Evolutionary conservation across 108 stramenopile species (phyloP).

Genomic region (Pseudonitzschia delicatissima): DNA sequence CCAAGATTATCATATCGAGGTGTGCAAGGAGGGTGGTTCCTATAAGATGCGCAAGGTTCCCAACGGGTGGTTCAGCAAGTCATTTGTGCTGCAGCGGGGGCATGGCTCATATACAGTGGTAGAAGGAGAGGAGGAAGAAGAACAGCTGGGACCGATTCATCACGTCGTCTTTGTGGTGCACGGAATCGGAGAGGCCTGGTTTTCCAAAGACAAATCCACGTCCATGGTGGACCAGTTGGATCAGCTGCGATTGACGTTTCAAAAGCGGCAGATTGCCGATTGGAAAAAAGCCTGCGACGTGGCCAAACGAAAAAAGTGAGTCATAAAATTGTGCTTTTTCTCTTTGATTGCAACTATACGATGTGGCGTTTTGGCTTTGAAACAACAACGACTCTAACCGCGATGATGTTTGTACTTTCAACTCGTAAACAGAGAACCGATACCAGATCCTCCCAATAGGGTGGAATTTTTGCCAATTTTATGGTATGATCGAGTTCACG

Average conservation of each 20-base stretch:
- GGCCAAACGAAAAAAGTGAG: constrained; percentile 45
- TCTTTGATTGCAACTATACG: not conserved
- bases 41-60: constrained; percentile 38
- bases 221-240: constrained; percentile 52
- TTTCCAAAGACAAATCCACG: constrained; percentile 43
- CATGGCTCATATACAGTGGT: constrained; percentile 54
- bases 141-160: constrained; percentile 52
- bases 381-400: no score
- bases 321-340: no score
- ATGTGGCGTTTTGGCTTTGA: not conserved
- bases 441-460: constrained; percentile 62
- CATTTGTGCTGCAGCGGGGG: constrained; percentile 65
- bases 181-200: constrained; percentile 88
- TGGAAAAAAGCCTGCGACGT: constrained; percentile 70
- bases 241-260: constrained; percentile 42
- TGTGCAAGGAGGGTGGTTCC: constrained; percentile 34
- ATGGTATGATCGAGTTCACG: constrained; percentile 82
- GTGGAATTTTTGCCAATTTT: constrained; percentile 84
- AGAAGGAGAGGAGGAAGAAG: constrained; percentile 82
- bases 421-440: constrained; percentile 17
- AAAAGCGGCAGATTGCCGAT: constrained; percentile 48
- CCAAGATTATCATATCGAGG: constrained; percentile 35
- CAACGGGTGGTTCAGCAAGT: constrained; percentile 48
- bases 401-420: no score
- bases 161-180: constrained; percentile 88